Percentiles rank a stretch among this genome's conserved stretches.
phyloP scores from a whole-genome alignment of 371 early-diverging fungal species.

The Mucor piriformis region DNA sequence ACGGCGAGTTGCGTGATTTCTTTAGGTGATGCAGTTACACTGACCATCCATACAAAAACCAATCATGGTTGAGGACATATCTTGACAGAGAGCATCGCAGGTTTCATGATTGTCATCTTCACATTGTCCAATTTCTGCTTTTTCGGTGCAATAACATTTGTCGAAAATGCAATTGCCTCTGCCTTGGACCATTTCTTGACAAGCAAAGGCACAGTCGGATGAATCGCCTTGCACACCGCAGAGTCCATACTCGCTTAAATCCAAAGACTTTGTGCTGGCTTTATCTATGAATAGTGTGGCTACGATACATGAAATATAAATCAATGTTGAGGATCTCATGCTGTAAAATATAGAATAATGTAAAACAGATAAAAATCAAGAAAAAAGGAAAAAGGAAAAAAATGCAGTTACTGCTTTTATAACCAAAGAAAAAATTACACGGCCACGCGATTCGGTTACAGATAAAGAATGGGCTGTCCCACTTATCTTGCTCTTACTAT shows the following conservation, averaged over 20 bases:
- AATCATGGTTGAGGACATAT: slow-evolving; percentile 32
- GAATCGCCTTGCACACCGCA: slow-evolving; percentile 24
- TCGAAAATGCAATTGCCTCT: slow-evolving; percentile 40
- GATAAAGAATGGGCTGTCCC: slow-evolving; percentile 25
- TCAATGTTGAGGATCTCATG: slow-evolving; percentile 6
- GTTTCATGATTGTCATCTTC: slow-evolving; percentile 45
- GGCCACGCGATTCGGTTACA: slow-evolving; percentile 20
- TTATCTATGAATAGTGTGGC: neutral
- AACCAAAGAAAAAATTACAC: neutral
- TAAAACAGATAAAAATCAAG: neutral
- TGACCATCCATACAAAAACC: slow-evolving; percentile 45
- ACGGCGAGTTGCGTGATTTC: neutral
- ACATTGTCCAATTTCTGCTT: slow-evolving; percentile 33
- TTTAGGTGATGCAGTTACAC: slow-evolving; percentile 41
- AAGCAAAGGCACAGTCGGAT: slow-evolving; percentile 30
- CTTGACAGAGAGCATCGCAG: slow-evolving; percentile 46
- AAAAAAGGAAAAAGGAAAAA: neutral
- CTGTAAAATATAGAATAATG: too few relatives aligned
- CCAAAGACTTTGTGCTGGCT: slow-evolving; percentile 12
- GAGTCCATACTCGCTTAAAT: slow-evolving; percentile 23
- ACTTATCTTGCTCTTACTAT: slow-evolving; percentile 3
- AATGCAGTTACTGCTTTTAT: neutral
- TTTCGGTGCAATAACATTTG: slow-evolving; percentile 45
- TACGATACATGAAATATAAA: slow-evolving; percentile 1
- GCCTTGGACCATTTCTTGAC: slow-evolving; percentile 25